Percentiles rank a stretch among this genome's conserved stretches.
These are phyloP conservation scores for Filobasidium uniguttulatum DNA, from an alignment of 1,284 basidiomycete species.

Conservation along the genomic window DNA sequence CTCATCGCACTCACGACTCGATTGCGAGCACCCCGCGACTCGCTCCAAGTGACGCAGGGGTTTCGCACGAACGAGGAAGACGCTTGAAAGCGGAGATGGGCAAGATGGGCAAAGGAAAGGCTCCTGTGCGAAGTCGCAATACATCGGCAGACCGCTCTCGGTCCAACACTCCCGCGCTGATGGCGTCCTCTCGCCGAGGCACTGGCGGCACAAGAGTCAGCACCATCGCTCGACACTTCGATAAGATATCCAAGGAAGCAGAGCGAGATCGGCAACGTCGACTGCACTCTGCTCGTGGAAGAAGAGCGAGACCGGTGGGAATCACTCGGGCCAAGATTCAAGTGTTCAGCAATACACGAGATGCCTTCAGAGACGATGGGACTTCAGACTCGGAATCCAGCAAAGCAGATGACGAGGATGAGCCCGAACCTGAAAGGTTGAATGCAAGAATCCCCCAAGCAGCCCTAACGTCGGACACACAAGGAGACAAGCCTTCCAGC, in stretches of 20 bases:
- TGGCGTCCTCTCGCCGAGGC: background rate
- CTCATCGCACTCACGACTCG: background rate
- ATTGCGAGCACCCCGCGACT: background rate
- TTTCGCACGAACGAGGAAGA: no score
- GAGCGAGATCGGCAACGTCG: constrained; percentile 41
- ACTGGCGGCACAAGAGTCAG: constrained; percentile 35
- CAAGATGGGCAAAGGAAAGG: constrained; percentile 27
- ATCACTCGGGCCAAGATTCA: constrained; percentile 79
- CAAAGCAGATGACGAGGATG: constrained; percentile 68
- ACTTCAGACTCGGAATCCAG: constrained; percentile 54
- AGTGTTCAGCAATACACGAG: constrained; percentile 78
- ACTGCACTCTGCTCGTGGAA: constrained; percentile 51
- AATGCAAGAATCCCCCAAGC: background rate
- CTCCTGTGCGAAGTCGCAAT: constrained; percentile 12
- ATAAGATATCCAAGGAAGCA: constrained; percentile 41
- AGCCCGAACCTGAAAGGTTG: constrained; percentile 14
- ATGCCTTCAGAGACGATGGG: constrained; percentile 79
- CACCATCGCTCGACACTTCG: constrained; percentile 43
- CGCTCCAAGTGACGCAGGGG: background rate
- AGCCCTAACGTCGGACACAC: no score
- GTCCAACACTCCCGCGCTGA: background rate
- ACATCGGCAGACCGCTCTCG: background rate
- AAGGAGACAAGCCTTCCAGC: background rate
- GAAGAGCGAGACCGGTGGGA: constrained; percentile 81
- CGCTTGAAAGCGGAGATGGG: constrained; percentile 6